phyloP scores from a whole-genome alignment of 805 yeast genomes.

The Starmera caribaea region DNA sequence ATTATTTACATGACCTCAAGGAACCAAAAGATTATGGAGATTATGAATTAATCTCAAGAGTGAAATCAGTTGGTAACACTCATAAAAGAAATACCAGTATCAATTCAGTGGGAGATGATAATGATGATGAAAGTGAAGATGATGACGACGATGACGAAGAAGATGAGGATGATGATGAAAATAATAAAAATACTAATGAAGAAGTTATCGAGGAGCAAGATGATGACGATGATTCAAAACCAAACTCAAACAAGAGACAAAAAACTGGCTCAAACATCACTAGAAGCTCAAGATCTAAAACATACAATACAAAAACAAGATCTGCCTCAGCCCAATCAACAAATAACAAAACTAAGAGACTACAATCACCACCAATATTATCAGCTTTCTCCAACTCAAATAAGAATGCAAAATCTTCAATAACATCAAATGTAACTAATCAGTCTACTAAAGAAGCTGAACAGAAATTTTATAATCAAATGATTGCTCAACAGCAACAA shows the following conservation, averaged over 20 bases:
- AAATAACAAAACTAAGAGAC: neutral
- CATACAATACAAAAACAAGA: neutral
- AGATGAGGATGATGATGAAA: conserved; percentile 8
- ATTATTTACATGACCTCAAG: conserved; percentile 44
- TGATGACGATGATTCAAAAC: neutral
- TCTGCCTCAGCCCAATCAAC: conserved; percentile 1
- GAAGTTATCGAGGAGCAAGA: conserved; percentile 7
- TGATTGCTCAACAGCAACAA: no score
- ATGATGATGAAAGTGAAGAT: conserved; percentile 8
- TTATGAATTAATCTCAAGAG: conserved; percentile 31
- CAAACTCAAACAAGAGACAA: neutral
- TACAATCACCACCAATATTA: no score
- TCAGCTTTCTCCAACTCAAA: no score
- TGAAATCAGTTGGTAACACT: conserved; percentile 1
- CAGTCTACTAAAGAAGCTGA: no score
- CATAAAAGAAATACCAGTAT: conserved; percentile 8
- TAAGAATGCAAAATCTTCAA: neutral
- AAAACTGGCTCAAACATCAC: neutral
- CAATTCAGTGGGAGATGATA: conserved; percentile 6
- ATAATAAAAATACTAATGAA: neutral
- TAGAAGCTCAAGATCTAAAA: neutral
- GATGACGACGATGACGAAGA: conserved; percentile 12
- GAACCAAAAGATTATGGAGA: conserved; percentile 61
- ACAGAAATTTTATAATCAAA: no score
- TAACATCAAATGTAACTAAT: neutral